phyloP scores from a whole-genome alignment of 495 filamentous ascomycete species.

The Acidiella bohemica region DNA sequence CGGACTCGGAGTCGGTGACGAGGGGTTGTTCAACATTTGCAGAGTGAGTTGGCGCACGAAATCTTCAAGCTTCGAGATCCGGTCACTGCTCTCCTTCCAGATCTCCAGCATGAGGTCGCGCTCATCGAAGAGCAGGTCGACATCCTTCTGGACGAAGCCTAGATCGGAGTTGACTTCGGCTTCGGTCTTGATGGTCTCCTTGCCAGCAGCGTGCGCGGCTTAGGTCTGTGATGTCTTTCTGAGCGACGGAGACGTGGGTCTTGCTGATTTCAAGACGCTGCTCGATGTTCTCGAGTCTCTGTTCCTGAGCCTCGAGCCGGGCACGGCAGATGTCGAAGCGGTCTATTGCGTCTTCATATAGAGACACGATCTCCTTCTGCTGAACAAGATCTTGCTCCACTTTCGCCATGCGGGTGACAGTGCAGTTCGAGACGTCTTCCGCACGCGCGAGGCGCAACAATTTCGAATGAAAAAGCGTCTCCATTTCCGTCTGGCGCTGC shows the following conservation, averaged over 20 bases:
- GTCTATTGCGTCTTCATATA: too few species aligned
- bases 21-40: background rate
- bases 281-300: background rate
- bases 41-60: constrained; percentile 3
- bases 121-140: constrained; percentile 5
- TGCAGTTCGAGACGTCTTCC: too few species aligned
- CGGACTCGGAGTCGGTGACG: background rate
- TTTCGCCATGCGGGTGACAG: too few species aligned
- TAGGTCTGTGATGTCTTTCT: background rate
- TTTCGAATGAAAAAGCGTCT: constrained; percentile 1
- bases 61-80: constrained; percentile 8
- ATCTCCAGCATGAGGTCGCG: constrained; percentile 1
- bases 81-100: background rate
- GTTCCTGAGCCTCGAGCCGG: too few species aligned
- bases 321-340: too few species aligned
- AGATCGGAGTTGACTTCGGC: too few species aligned
- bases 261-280: background rate
- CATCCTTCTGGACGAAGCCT: background rate
- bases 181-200: background rate
- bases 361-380: too few species aligned
- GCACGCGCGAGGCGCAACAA: too few species aligned
- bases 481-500: constrained; percentile 5
- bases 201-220: background rate
- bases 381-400: too few species aligned
- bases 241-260: background rate